Conservation (phyloP, 139 green algal genomes). For the Auxenochlorella protothecoides region DNA sequence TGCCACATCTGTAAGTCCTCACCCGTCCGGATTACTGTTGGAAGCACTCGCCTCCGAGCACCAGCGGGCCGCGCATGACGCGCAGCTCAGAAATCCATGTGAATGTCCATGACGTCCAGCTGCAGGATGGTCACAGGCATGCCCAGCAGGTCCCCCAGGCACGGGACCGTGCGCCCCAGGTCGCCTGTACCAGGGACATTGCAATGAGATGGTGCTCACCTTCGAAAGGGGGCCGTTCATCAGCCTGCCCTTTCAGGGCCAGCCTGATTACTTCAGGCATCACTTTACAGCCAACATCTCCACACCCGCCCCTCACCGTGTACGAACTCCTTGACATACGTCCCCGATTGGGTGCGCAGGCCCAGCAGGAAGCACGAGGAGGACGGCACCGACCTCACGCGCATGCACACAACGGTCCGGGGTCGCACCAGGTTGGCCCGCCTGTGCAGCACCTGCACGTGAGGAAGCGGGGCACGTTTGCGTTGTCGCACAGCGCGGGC, state of each 20-base stretch:
- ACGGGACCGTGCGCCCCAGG: conserved; percentile 9
- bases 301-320: conserved; percentile 47
- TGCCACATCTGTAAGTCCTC: no score
- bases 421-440: conserved; percentile 48
- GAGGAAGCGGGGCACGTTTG: neutral
- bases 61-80: no score
- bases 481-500: no score
- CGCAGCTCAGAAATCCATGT: neutral
- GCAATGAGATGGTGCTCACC: neutral
- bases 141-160: conserved; percentile 30
- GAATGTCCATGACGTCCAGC: conserved; percentile 53
- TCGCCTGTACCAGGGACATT: conserved; percentile 6
- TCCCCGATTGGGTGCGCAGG: conserved; percentile 64
- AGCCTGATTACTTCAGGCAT: neutral
- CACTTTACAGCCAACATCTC: neutral
- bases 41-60: no score
- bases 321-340: conserved; percentile 91
- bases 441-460: conserved; percentile 50
- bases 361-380: conserved; percentile 46
- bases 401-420: conserved; percentile 8
- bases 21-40: no score
- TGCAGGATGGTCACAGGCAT: conserved; percentile 22
- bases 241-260: neutral
- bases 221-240: neutral
- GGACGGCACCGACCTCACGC: neutral